Conservation (phyloP, 169 alveolate genomes). For the Ichthyophthirius multifiliis region DNA sequence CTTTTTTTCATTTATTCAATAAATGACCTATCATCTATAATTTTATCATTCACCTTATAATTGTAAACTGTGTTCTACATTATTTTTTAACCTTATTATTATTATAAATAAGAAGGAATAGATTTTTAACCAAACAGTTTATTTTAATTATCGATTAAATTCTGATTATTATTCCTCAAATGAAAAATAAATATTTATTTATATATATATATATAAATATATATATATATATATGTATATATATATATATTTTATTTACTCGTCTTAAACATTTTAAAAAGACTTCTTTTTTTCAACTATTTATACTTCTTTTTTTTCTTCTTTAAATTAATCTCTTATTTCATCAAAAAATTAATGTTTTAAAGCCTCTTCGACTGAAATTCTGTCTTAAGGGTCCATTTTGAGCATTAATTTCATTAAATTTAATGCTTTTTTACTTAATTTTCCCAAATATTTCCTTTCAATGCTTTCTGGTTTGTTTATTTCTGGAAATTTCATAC, state of each 20-base stretch:
- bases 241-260: not conserved
- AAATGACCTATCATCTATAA: not conserved
- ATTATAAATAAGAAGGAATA: not conserved
- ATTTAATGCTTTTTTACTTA: slow-evolving; percentile 68
- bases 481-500: slow-evolving; percentile 76
- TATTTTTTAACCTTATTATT: not conserved
- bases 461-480: slow-evolving; percentile 75
- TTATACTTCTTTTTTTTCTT: too few species aligned
- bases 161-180: too few species aligned
- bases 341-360: slow-evolving; percentile 72
- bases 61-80: slow-evolving; percentile 31
- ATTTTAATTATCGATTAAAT: not conserved
- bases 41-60: slow-evolving; percentile 21
- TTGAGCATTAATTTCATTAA: slow-evolving; percentile 73
- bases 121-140: not conserved
- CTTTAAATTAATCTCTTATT: not conserved
- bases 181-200: too few species aligned
- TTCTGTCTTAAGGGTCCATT: slow-evolving; percentile 79
- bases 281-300: not conserved
- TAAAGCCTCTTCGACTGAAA: slow-evolving; percentile 63
- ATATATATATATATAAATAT: not conserved
- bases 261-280: not conserved
- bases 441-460: slow-evolving; percentile 69
- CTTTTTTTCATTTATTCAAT: not conserved
- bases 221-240: not conserved